Conservation (phyloP, 2,329 filamentous ascomycete species). For the Claviceps paspali region DNA sequence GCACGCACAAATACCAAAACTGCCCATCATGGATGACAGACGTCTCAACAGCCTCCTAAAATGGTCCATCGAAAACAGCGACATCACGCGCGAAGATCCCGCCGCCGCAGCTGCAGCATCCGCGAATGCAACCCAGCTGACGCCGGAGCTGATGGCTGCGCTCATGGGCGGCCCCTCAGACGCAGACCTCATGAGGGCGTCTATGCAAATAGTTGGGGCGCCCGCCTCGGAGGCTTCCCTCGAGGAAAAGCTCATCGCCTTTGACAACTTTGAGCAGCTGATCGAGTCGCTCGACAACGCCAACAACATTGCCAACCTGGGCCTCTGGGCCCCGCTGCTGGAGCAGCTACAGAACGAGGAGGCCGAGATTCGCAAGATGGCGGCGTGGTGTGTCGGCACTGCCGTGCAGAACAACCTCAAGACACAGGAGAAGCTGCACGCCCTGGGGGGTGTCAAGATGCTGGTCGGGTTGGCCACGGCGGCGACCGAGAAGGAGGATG, state of each 20-base stretch:
- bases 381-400: slow-evolving; percentile 87
- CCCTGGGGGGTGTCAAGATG: slow-evolving; percentile 50
- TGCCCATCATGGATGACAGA: slow-evolving; percentile 22
- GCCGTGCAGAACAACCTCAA: slow-evolving; percentile 92
- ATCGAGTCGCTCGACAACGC: slow-evolving; percentile 92
- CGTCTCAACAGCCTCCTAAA: slow-evolving; percentile 62
- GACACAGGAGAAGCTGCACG: slow-evolving; percentile 57
- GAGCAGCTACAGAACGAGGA: slow-evolving; percentile 52
- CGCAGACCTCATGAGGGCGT: slow-evolving; percentile 76
- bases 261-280: slow-evolving; percentile 90
- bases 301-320: slow-evolving; percentile 71
- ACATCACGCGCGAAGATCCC: slow-evolving; percentile 15
- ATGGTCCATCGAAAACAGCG: slow-evolving; percentile 49
- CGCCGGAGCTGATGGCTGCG: slow-evolving; percentile 54
- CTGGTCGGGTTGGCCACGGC: slow-evolving; percentile 47
- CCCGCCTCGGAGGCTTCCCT: slow-evolving; percentile 46
- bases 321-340: slow-evolving; percentile 71
- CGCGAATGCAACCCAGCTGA: slow-evolving; percentile 30
- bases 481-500: slow-evolving; percentile 32
- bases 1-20: neutral
- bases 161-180: slow-evolving; percentile 79
- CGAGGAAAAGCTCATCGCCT: slow-evolving; percentile 66
- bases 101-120: slow-evolving; percentile 17
- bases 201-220: slow-evolving; percentile 62
- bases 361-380: slow-evolving; percentile 61